Base-by-base conservation (phyloP, 805 yeast genomes). In the Yarrowia porcina region DNA sequence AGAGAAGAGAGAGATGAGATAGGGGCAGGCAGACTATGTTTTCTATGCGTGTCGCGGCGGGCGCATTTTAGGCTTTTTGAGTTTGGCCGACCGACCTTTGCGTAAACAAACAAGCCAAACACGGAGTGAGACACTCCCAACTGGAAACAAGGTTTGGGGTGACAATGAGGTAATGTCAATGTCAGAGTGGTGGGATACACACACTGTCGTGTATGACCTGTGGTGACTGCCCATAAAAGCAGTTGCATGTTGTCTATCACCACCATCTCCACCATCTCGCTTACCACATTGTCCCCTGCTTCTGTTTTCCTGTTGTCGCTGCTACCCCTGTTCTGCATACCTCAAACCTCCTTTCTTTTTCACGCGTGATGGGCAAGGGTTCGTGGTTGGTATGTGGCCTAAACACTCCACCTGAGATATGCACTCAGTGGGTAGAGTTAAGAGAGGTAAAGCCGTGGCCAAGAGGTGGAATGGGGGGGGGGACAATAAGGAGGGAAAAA, bases 101-200 rank as follows among this genome's bases (percentile, higher is more conserved):
- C 44, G 59, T 35, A 52, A 36, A 52, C 59, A 52, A 52, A 52
- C 59, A 52, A 52, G 33, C 42, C 32, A 36, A 52, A 52, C 44
- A 35, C 38, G 44, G 59, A 35, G 59, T 52, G 44, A 52, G 59
- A 36, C 59, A 36, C 44, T 52, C 59, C 59, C 42, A 52, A 52
- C 59, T 32, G 36, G 33, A 44, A 9, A 36, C 25, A 36, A 52
- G 25, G 25, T 18, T 36, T 36, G 38, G 1, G 10, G 13, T 13
- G 17, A 13, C n/a, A 15, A 11, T 15, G 6, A 13, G 35, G 13
- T 7, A n/a, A 13, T 32, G 35, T 32, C 35, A 32, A n/a, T n/a
- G n/a, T n/a, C n/a, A n/a, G n/a, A n/a, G n/a, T n/a, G n/a, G n/a
- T n/a, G n/a, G n/a, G n/a, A n/a, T n/a, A n/a, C n/a, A n/a, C n/a